Evolutionary conservation across 2,329 filamentous ascomycete species (phyloP).

Genomic region (Mycosphaerella arachidis): DNA sequence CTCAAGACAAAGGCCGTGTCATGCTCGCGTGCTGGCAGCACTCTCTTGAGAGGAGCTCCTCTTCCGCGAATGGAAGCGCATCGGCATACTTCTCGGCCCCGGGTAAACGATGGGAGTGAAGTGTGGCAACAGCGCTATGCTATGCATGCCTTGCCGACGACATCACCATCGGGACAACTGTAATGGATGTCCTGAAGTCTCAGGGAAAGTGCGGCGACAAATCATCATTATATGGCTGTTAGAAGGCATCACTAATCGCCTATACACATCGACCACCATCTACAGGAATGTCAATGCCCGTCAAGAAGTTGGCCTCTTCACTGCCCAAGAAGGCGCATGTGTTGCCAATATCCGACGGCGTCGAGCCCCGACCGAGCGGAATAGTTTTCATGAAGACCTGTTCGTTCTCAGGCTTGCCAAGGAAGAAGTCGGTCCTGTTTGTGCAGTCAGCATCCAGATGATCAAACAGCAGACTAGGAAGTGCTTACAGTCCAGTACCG

Average conservation of each 20-base stretch:
- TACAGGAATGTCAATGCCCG: conserved; percentile 65
- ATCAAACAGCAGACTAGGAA: conserved; percentile 40
- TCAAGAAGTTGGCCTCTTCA: conserved; percentile 68
- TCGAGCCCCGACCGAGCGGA: conserved; percentile 53
- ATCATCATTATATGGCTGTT: too few relatives aligned
- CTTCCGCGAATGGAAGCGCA: background rate
- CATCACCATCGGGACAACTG: background rate
- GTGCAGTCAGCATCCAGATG: conserved; percentile 1
- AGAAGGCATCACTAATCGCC: background rate
- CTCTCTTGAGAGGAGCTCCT: background rate
- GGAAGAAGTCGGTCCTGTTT: conserved; percentile 39
- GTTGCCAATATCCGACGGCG: conserved; percentile 65
- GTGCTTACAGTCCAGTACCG: conserved; percentile 32
- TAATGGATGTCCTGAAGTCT: background rate
- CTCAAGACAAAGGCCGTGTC: background rate
- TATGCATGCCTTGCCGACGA: background rate
- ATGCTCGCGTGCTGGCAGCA: background rate
- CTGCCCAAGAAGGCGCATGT: conserved; percentile 66
- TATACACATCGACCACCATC: conserved; percentile 51
- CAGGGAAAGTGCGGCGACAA: too few relatives aligned
- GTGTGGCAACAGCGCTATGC: background rate
- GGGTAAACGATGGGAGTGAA: background rate
- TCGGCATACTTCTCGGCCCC: background rate
- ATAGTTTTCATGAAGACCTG: conserved; percentile 52
- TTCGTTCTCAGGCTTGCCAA: conserved; percentile 59